Evolutionary conservation across 2,329 filamentous ascomycete species (phyloP), one percentile per base, ranked within the genome.

Genomic region (Exophiala sp.): DNA sequence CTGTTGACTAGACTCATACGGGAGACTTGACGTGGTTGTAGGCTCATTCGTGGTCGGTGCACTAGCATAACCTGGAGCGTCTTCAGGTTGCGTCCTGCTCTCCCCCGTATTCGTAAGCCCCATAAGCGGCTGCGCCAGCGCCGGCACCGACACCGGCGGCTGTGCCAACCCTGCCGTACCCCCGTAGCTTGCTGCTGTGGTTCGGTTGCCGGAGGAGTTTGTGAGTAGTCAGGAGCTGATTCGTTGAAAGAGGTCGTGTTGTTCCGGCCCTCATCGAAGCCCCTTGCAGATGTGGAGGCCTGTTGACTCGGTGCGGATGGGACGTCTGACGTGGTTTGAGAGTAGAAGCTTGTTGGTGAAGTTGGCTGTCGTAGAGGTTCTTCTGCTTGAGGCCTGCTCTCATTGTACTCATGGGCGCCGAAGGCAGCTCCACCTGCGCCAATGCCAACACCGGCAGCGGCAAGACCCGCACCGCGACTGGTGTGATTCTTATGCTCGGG

Each of bases 391-490:
- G 38, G n/a, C 41, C 32, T 42, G 32, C 27, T 38, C 16, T 43
- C 40, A 3, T 43, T 40, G 23, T 52, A 43, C 19, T 52, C 50
- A 49, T 50, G 41, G 11, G 46, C 42, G 11, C 43, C 48, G n/a
- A 42, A 6, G 35, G 46, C 46, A 16, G 9, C 46, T 4, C 19
- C 50, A 32, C 43, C 56, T 16, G 53, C 56, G 37, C 50, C 57
- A 21, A 46, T 13, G 23, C 52, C 56, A 18, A 45, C 19, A 24
- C 52, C 56, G 1, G 49, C 53, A 13, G 47, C 45, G 8, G 52
- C 52, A 9, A 57, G 22, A 11, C 40, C 52, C n/a, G 21, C 35
- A 43, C 52, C 44, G 13, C 53, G 52, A n/a, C 47, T 43, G 19
- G 23, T 40, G 22, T 58, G 46, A 30, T 47, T 24, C 27, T 46